Conservation (phyloP, 306 rosid species). For the Gynostemma pentaphyllum region DNA sequence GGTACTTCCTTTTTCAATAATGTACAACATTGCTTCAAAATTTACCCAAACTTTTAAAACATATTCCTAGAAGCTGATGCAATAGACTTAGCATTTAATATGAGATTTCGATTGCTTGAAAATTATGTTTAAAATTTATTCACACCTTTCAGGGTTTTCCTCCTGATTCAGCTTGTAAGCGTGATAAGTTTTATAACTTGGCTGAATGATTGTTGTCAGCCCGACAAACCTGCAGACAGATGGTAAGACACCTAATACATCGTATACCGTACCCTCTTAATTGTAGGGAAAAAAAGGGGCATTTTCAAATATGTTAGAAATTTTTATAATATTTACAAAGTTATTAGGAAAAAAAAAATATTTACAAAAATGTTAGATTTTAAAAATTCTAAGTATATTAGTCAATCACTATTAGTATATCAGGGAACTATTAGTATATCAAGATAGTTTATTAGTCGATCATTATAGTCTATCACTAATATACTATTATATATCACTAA, state of each 20-base stretch:
- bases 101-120: not conserved
- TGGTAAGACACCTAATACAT: slow-evolving; percentile 38
- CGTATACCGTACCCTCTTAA: not conserved
- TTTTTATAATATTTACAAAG: too few relatives aligned
- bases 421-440: too few relatives aligned
- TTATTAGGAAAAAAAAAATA: too few relatives aligned
- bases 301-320: too few relatives aligned
- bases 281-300: not conserved
- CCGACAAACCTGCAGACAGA: slow-evolving; percentile 58
- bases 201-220: slow-evolving; percentile 54
- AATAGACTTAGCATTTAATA: not conserved
- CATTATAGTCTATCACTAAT: too few relatives aligned
- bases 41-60: slow-evolving; percentile 7
- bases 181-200: slow-evolving; percentile 80
- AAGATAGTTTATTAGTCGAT: too few relatives aligned
- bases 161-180: slow-evolving; percentile 83
- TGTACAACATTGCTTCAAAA: slow-evolving; percentile 8
- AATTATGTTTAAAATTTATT: not conserved
- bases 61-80: slow-evolving; percentile 1
- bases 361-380: too few relatives aligned
- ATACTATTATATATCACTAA: too few relatives aligned
- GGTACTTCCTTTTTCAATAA: slow-evolving; percentile 33
- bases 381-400: too few relatives aligned
- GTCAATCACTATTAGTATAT: too few relatives aligned
- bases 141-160: slow-evolving; percentile 73